Evolutionary conservation across 1,284 basidiomycete genomes (phyloP).

Genomic region (Taiwanofungus camphoratus): DNA sequence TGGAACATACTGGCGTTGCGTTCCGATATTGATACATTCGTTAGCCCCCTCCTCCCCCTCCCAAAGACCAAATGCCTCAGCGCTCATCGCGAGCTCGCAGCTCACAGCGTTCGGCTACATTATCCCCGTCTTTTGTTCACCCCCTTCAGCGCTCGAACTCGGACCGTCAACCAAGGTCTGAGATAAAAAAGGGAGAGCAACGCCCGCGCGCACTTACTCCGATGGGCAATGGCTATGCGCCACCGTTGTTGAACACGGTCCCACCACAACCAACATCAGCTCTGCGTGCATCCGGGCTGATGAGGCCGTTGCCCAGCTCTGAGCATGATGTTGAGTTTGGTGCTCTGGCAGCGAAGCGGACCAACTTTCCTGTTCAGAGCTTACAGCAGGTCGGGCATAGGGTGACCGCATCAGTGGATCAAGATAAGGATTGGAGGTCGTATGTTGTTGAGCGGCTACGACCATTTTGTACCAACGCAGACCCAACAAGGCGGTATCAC

Average conservation of each 20-base stretch:
- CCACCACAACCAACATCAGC: conserved; percentile 34
- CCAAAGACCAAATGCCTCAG: conserved; percentile 42
- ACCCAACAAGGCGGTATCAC: conserved; percentile 91
- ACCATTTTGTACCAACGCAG: conserved; percentile 95
- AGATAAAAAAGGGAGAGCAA: conserved; percentile 44
- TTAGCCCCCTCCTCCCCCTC: conserved; percentile 45
- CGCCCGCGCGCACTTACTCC: conserved; percentile 65
- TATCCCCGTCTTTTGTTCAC: conserved; percentile 54
- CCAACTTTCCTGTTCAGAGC: conserved; percentile 50
- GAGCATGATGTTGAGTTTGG: conserved; percentile 16
- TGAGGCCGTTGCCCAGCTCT: conserved; percentile 25
- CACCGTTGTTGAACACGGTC: conserved; percentile 11
- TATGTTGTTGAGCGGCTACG: conserved; percentile 90
- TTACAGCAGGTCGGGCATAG: conserved; percentile 51
- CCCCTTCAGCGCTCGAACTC: conserved; percentile 74
- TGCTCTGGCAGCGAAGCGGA: conserved; percentile 27
- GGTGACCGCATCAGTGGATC: conserved; percentile 66
- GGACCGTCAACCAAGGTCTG: conserved; percentile 52
- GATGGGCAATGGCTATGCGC: conserved; percentile 38
- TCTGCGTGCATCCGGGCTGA: conserved; percentile 48
- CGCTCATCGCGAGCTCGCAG: conserved; percentile 35
- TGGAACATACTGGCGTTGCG: conserved; percentile 10
- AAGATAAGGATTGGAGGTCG: conserved; percentile 79
- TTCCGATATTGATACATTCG: conserved; percentile 1
- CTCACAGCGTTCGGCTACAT: conserved; percentile 62